Evolutionary conservation across 2,329 filamentous ascomycete species (phyloP).

Genomic region (Aspergillus caelatus): DNA sequence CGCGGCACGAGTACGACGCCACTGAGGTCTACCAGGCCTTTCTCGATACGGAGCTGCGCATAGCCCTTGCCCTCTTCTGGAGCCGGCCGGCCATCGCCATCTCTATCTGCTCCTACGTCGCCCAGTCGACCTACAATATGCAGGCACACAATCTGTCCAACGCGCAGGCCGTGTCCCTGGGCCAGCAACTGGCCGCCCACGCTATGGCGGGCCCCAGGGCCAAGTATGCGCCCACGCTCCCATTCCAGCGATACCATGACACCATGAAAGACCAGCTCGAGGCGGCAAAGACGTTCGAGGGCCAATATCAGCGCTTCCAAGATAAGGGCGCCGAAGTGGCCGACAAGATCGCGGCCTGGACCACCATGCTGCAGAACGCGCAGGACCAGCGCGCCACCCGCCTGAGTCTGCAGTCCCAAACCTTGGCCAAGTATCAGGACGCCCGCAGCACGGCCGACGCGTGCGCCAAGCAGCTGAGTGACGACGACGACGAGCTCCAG

Average conservation of each 20-base stretch:
- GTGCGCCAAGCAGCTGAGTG: background rate
- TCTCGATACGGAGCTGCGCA: constrained; percentile 7
- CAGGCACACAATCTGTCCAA: background rate
- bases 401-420: background rate
- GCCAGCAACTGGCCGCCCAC: constrained; percentile 12
- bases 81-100: constrained; percentile 3
- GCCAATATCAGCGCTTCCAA: background rate
- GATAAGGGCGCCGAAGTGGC: background rate
- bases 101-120: constrained; percentile 4
- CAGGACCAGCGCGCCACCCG: background rate
- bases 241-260: background rate
- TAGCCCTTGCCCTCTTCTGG: constrained; percentile 13
- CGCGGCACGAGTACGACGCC: background rate
- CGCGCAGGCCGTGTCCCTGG: constrained; percentile 7
- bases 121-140: background rate
- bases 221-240: background rate
- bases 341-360: background rate
- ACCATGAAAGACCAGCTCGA: background rate
- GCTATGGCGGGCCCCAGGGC: constrained; percentile 3
- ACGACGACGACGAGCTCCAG: background rate
- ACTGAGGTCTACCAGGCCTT: background rate
- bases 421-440: background rate
- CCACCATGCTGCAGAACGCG: background rate
- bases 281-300: background rate
- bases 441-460: background rate